Percentiles rank a stretch among this genome's conserved stretches.
Evolutionary conservation across 805 yeast genomes (phyloP).

Genomic region (Monosporozyma servazzii): DNA sequence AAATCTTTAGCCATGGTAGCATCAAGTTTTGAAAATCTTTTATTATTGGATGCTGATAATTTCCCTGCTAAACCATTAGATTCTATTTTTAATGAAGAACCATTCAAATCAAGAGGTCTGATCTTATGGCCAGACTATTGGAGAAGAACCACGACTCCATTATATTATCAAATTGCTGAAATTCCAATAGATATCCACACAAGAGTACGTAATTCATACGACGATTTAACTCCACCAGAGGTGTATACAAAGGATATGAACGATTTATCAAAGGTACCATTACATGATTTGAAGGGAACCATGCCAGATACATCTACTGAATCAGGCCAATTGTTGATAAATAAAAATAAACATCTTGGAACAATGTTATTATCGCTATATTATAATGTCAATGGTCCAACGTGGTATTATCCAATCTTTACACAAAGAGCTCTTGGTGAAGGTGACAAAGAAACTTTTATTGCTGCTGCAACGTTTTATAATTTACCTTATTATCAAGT

Average conservation of each 20-base stretch:
- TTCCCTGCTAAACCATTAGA: constrained; percentile 62
- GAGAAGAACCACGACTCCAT: constrained; percentile 76
- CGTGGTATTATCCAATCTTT: constrained; percentile 57
- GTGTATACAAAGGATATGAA: constrained; percentile 17
- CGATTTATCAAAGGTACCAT: constrained; percentile 32
- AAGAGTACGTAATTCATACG: constrained; percentile 33
- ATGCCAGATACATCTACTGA: constrained; percentile 66
- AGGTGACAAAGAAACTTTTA: constrained; percentile 72
- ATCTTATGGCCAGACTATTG: constrained; percentile 83
- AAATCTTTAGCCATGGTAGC: constrained; percentile 64
- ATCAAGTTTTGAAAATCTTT: constrained; percentile 65
- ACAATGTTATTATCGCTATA: constrained; percentile 54
- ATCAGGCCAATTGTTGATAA: constrained; percentile 63
- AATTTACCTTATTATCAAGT: constrained; percentile 45
- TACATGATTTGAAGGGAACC: constrained; percentile 54
- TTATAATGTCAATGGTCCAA: constrained; percentile 61
- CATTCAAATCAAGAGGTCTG: constrained; percentile 45
- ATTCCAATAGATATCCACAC: constrained; percentile 37
- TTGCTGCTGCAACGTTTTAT: constrained; percentile 45
- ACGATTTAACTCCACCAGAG: constrained; percentile 29
- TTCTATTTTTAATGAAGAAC: constrained; percentile 46
- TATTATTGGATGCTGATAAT: constrained; percentile 70
- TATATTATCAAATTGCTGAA: constrained; percentile 62
- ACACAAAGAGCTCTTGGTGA: constrained; percentile 77
- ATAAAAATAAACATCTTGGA: constrained; percentile 49